phyloP scores from a whole-genome alignment of 371 early-diverging fungal species.

The Mortierella sp. region DNA sequence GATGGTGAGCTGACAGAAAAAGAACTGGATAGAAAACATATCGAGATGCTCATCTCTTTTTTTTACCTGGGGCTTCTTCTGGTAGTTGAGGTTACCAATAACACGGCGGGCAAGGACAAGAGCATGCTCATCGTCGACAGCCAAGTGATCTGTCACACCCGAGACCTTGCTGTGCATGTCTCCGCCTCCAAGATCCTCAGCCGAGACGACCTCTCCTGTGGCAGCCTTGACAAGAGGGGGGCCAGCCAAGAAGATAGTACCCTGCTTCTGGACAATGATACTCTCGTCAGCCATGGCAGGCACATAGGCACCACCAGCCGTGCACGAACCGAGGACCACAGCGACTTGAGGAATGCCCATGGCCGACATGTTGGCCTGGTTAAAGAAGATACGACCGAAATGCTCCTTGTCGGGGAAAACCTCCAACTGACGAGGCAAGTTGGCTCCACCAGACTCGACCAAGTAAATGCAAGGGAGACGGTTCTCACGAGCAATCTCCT shows the following conservation, averaged over 20 bases:
- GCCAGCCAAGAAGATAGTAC: slow-evolving; percentile 97
- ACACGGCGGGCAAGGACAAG: slow-evolving; percentile 87
- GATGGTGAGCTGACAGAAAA: neutral
- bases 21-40: neutral
- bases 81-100: slow-evolving; percentile 86
- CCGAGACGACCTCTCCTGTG: slow-evolving; percentile 94
- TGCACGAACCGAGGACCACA: slow-evolving; percentile 97
- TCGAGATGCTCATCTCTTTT: neutral
- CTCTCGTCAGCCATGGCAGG: slow-evolving; percentile 99
- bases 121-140: slow-evolving; percentile 93
- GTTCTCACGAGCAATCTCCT: slow-evolving; percentile 97
- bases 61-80: slow-evolving; percentile 68
- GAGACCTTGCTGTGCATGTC: slow-evolving; percentile 96
- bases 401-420: slow-evolving; percentile 98
- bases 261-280: slow-evolving; percentile 95
- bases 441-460: slow-evolving; percentile 98
- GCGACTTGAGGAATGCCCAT: slow-evolving; percentile 95
- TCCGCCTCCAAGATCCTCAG: slow-evolving; percentile 97
- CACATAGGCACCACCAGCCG: slow-evolving; percentile 99
- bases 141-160: slow-evolving; percentile 97
- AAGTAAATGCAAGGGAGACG: slow-evolving; percentile 93
- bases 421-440: slow-evolving; percentile 94
- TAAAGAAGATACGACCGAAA: slow-evolving; percentile 97
- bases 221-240: slow-evolving; percentile 98
- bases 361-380: slow-evolving; percentile 94